Base-by-base conservation (phyloP, 768 basidiomycete genomes). In the Antrodiella citrinella region DNA sequence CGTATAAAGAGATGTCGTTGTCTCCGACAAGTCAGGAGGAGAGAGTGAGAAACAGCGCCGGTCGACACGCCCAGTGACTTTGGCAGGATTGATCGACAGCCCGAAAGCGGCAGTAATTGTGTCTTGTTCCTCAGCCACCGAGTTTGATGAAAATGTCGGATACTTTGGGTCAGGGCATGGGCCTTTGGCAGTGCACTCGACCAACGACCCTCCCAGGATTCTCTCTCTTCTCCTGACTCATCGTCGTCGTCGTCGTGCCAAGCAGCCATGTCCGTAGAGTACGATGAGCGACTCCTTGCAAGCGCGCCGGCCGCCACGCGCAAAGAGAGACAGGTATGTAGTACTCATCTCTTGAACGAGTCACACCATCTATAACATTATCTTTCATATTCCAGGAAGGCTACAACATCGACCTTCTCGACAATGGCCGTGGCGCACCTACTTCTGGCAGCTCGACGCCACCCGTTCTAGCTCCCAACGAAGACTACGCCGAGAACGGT, bases 301-400 rank as follows among this genome's bases (percentile, higher is more conserved):
- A 49, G 50, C 30, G 65, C 64, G 48, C 66, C 66, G 26, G 59
- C 38, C 39, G 59, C 59, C 1, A 62, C 64, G 43, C 60, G 62
- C 18, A 62, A 57, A 19, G 64, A 63, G 55, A 66, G 57, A 50
- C 66, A 65, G 57, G 66, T 63, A 45, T 18, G 60, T 52, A 3
- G 25, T 12, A n/a, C 18, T 9, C 2, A 18, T 15, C 19, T 41
- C 22, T 15, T 51, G 35, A n/a, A n/a, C n/a, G 49, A 26, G 24
- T 21, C 3, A 18, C 18, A 11, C 15, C 41, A 38, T 38, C 35
- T 10, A 18, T 38, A 38, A n/a, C n/a, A n/a, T n/a, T n/a, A n/a
- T n/a, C n/a, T n/a, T n/a, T n/a, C n/a, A n/a, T n/a, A n/a, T 20
- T 51, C 40, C 54, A 81, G 78, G 72, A 73, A 66, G 78, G 80